A percentile compares a stretch with the other conserved stretches of the same genome.
phyloP scores from a whole-genome alignment of 768 basidiomycete genomes.

The Pulveroboletus sp. region DNA sequence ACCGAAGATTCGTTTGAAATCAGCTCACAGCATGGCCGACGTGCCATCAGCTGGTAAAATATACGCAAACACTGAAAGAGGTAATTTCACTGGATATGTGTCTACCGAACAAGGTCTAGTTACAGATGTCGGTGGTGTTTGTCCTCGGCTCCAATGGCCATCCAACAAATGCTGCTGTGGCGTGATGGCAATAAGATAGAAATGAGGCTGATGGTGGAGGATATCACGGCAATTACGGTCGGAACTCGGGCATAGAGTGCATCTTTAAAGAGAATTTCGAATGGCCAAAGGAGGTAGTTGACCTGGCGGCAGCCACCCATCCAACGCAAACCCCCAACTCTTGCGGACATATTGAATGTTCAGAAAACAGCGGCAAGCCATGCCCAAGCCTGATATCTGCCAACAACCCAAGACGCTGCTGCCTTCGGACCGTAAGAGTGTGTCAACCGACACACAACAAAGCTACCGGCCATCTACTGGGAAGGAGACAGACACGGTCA shows the following conservation, averaged over 20 bases:
- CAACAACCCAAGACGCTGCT: constrained; percentile 28
- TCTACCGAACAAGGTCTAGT: no score
- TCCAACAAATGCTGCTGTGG: no score
- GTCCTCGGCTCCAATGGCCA: no score
- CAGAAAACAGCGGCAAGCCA: constrained; percentile 8
- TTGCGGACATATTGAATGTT: constrained; percentile 9
- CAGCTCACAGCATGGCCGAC: no score
- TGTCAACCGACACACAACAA: constrained; percentile 28
- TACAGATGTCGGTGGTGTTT: no score
- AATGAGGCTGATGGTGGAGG: constrained; percentile 26
- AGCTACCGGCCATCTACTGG: constrained; percentile 13
- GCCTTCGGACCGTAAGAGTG: constrained; percentile 20
- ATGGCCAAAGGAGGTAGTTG: constrained; percentile 15
- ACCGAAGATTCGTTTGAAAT: no score
- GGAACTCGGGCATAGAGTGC: constrained; percentile 19
- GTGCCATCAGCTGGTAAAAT: no score
- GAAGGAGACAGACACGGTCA: constrained; percentile 20
- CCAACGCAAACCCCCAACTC: constrained; percentile 3
- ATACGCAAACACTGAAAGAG: no score
- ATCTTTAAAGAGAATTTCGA: constrained; percentile 6
- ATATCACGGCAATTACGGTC: constrained; percentile 3
- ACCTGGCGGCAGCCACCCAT: not conserved
- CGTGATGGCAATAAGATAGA: not conserved
- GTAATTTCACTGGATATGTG: no score
- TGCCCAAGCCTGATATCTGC: constrained; percentile 28